These are phyloP conservation scores for Heteromeles arbutifolia DNA, from an alignment of 306 rosid genomes.

Conservation along the genomic window DNA sequence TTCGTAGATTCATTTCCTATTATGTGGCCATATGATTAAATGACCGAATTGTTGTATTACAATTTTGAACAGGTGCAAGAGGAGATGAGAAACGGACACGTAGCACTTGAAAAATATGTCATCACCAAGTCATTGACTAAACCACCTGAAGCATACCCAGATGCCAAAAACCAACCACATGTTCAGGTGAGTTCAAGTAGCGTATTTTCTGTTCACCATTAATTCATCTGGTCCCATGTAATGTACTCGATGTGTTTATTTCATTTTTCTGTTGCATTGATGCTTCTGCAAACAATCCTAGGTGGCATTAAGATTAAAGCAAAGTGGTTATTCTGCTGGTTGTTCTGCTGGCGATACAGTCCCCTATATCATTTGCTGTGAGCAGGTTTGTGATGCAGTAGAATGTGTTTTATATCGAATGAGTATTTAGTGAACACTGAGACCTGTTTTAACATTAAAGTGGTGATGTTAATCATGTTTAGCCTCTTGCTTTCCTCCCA, in stretches of 20 bases:
- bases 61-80: conserved; percentile 69
- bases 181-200: conserved; percentile 60
- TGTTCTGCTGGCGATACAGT: conserved; percentile 86
- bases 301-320: conserved; percentile 95
- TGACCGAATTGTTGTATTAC: background rate
- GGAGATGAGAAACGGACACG: conserved; percentile 83
- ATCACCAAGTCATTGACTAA: conserved; percentile 90
- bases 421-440: conserved; percentile 5
- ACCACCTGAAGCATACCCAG: conserved; percentile 92
- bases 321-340: conserved; percentile 76
- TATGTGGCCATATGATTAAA: background rate
- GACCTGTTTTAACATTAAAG: conserved; percentile 5
- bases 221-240: background rate
- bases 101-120: conserved; percentile 75
- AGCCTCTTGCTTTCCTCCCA: background rate
- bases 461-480: conserved; percentile 15
- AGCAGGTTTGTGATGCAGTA: conserved; percentile 58
- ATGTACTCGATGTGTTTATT: background rate
- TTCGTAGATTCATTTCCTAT: background rate
- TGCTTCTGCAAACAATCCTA: conserved; percentile 28
- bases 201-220: background rate
- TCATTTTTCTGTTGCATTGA: conserved; percentile 11
- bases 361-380: conserved; percentile 86
- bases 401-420: conserved; percentile 11
- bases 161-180: conserved; percentile 97